These are phyloP conservation scores for Leccinum subgranulosum DNA, from an alignment of 768 basidiomycete species.

Conservation along the genomic window DNA sequence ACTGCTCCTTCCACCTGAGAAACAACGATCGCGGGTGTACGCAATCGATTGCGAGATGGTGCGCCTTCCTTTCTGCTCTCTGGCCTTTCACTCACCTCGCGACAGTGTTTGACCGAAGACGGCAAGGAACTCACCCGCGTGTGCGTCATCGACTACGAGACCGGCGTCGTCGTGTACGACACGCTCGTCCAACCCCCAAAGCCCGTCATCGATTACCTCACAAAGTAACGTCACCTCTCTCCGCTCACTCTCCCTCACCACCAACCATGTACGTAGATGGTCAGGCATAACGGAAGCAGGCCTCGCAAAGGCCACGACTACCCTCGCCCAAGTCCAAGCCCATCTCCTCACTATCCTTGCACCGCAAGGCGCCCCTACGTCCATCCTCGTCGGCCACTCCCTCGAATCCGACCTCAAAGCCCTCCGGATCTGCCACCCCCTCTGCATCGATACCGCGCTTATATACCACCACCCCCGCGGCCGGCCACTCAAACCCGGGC, in stretches of 20 bases:
- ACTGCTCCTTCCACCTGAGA: constrained; percentile 29
- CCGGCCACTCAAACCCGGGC: constrained; percentile 87
- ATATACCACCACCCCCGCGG: constrained; percentile 92
- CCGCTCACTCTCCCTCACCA: background rate
- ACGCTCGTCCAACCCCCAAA: constrained; percentile 85
- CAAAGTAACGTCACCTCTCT: constrained; percentile 48
- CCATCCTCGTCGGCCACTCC: constrained; percentile 91
- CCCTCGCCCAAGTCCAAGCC: constrained; percentile 73
- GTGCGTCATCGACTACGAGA: constrained; percentile 75
- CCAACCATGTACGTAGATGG: constrained; percentile 49
- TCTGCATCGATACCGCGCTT: constrained; percentile 89
- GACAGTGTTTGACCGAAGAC: constrained; percentile 81
- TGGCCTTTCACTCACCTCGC: background rate
- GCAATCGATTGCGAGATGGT: constrained; percentile 99
- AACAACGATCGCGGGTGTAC: constrained; percentile 52
- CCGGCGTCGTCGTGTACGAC: constrained; percentile 77
- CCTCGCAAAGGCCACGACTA: constrained; percentile 69
- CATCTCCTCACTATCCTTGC: constrained; percentile 64
- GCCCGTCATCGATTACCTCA: constrained; percentile 89
- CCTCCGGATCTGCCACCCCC: constrained; percentile 80
- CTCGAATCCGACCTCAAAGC: constrained; percentile 92
- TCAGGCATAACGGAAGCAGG: constrained; percentile 87
- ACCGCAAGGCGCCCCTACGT: constrained; percentile 46
- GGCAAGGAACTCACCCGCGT: constrained; percentile 88
- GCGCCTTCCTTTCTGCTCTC: constrained; percentile 14